These are phyloP conservation scores for Boletus smithii DNA, from an alignment of 1,284 basidiomycete genomes.

Conservation along the genomic window DNA sequence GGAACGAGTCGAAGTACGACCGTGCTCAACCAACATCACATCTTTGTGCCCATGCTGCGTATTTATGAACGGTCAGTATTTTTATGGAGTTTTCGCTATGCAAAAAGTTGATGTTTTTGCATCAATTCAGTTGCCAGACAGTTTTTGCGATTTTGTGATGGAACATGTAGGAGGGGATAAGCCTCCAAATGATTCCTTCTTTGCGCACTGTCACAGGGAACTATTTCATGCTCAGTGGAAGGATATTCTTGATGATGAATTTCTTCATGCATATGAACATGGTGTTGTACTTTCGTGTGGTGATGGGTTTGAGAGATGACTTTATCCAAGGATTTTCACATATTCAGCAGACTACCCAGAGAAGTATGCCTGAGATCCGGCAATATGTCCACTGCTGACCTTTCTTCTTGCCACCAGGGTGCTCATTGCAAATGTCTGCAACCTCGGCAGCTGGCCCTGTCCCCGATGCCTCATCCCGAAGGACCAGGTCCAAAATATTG, in stretches of 20 bases:
- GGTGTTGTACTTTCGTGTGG: slow-evolving; percentile 30
- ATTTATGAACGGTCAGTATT: slow-evolving; percentile 29
- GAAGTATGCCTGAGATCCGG: slow-evolving; percentile 12
- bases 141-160: slow-evolving; percentile 5
- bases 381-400: no score
- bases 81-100: no score
- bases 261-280: slow-evolving; percentile 29
- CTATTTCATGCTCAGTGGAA: slow-evolving; percentile 1
- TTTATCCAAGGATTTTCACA: slow-evolving; percentile 34
- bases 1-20: slow-evolving; percentile 38
- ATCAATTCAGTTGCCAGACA: slow-evolving; percentile 12
- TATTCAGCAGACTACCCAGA: slow-evolving; percentile 34
- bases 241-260: not conserved
- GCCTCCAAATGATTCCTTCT: not conserved
- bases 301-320: slow-evolving; percentile 22
- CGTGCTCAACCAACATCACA: slow-evolving; percentile 15
- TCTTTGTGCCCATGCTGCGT: slow-evolving; percentile 34
- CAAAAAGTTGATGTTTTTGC: no score
- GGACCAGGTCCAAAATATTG: no score
- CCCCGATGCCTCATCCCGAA: no score
- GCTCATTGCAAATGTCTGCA: slow-evolving; percentile 14
- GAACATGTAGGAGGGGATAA: slow-evolving; percentile 21
- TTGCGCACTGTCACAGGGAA: slow-evolving; percentile 1
- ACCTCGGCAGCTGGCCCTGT: no score
- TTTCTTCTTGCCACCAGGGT: no score